These are phyloP conservation scores for Cytospora leucostoma DNA, from an alignment of 2,329 filamentous ascomycete genomes.

Conservation along the genomic window DNA sequence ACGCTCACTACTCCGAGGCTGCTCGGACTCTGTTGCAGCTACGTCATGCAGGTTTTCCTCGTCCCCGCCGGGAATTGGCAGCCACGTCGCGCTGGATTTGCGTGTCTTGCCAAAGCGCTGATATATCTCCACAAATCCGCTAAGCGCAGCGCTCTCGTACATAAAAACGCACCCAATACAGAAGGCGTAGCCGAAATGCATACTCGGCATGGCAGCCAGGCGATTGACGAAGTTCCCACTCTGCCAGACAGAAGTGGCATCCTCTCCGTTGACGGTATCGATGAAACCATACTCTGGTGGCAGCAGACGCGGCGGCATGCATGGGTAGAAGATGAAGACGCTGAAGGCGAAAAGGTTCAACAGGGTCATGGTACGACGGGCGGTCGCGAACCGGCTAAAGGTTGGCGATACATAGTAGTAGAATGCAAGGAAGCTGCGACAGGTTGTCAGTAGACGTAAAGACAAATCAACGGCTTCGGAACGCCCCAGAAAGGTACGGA, in stretches of 20 bases:
- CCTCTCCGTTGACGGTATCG: conserved; percentile 53
- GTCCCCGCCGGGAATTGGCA: conserved; percentile 18
- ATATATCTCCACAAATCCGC: conserved; percentile 25
- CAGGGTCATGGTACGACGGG: conserved; percentile 47
- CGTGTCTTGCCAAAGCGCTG: conserved; percentile 26
- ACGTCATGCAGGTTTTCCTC: conserved; percentile 18
- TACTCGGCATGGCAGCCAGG: conserved; percentile 58
- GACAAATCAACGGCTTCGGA: background rate
- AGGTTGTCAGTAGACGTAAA: conserved; percentile 5
- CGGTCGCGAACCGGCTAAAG: conserved; percentile 40
- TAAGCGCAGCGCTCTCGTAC: conserved; percentile 46
- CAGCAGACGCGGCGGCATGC: conserved; percentile 62
- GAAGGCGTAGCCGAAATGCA: conserved; percentile 60
- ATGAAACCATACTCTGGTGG: conserved; percentile 51
- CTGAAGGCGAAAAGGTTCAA: conserved; percentile 59
- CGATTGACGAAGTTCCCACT: conserved; percentile 59
- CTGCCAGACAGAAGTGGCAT: conserved; percentile 56
- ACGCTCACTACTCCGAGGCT: conserved; percentile 22
- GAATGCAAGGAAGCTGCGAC: conserved; percentile 59
- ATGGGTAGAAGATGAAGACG: conserved; percentile 60
- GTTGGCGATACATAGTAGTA: conserved; percentile 59
- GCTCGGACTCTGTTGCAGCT: conserved; percentile 8
- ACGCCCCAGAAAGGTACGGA: background rate
- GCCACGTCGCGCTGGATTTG: conserved; percentile 24
- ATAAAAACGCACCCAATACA: conserved; percentile 55